Evolutionary conservation across 306 rosid species (phyloP), one percentile per base, ranked within the genome.

Genomic region (Pueraria montana): DNA sequence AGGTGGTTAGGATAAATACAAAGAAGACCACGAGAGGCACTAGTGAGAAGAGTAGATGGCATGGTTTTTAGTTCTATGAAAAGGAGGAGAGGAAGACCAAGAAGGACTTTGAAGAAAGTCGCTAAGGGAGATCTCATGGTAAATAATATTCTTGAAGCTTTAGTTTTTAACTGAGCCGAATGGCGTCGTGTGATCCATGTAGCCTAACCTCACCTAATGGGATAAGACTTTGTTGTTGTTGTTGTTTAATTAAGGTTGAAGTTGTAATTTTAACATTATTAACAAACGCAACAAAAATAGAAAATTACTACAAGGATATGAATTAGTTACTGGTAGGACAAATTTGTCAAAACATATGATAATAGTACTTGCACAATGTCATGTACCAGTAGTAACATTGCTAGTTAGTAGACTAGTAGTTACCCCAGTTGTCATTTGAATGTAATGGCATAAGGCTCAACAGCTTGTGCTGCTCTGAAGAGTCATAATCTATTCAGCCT

Each of bases 381-480:
- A n/a, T n/a, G 56, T 78, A 56, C 46, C 79, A 49, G 42, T 26
- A 66, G 36, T 53, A 78, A 45, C 70, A 69, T 49, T 16, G 70
- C 36, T 45, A 76, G 14, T 50, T 38, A 85, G 67, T 26, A 24
- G 18, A 11, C 42, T 38, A 85, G 67, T 26, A 24, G 18, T 61
- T 61, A 26, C 20, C 74, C 78, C 53, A 55, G 69, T 42, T 79
- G 30, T 69, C 36, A 17, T 50, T 78, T 78, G 45, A 36, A 65
- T 55, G 65, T 38, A 65, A 46, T 55, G 59, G 27, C 43, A 56
- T 74, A 50, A 79, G 74, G 65, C 78, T 63, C 48, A 67, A 79
- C 20, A 42, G 74, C 53, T 36, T 24, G 61, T 48, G 81, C 53
- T 74, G 68, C 56, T 80, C 78, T 53, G 80, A 34, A 58, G 80